Evolutionary conservation across 2,329 filamentous ascomycete species (phyloP), one percentile per base, ranked within the genome.

Genomic region (Cadophora gregata): DNA sequence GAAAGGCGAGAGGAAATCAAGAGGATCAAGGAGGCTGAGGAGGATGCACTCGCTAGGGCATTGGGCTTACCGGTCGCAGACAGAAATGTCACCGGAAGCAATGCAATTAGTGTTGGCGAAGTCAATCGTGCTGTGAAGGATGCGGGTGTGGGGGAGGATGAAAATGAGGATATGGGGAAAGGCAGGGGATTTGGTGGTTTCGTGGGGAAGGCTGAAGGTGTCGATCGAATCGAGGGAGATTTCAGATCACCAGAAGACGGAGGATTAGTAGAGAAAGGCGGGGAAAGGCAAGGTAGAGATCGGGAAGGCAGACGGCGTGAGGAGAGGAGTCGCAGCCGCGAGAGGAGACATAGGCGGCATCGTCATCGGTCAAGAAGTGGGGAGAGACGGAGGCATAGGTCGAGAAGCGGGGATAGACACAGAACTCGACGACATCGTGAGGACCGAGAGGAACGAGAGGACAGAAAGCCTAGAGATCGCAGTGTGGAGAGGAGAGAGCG

Each of bases 11-110:
- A 93, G 74, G 95, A 97, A 79, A 85, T 96, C 73, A 87, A 88
- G 72, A 88, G 85, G 72, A 85, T 97, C 77, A 97, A 97, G 76
- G 92, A 97, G 78, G 93, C 91, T 0, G 96, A 99, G 75, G 92
- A 97, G 77, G 95, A 97, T 78, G 96, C 94, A 1, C 90, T 98
- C 77, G 89, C 93, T 3, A 85, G 83, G 53, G 94, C 94, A 0
- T 81, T 99, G 63, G 96, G 96, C 0, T 81, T 97, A 33, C 93
- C 93, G 0, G 84, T 91, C 1, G 86, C 90, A 0, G 80, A 84
- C 7, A 83, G 87, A 61, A 73, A 80, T 64, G 74, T 81, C 82
- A 0, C 86, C 85, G 1, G 86, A 84, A 4, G 84, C 85, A 96
- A 96, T 77, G 86, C 91, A 0, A 79, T 97, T 12, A 90, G 88